Conservation (phyloP, 371 early-diverging fungal genomes). For the Mucor piriformis region DNA sequence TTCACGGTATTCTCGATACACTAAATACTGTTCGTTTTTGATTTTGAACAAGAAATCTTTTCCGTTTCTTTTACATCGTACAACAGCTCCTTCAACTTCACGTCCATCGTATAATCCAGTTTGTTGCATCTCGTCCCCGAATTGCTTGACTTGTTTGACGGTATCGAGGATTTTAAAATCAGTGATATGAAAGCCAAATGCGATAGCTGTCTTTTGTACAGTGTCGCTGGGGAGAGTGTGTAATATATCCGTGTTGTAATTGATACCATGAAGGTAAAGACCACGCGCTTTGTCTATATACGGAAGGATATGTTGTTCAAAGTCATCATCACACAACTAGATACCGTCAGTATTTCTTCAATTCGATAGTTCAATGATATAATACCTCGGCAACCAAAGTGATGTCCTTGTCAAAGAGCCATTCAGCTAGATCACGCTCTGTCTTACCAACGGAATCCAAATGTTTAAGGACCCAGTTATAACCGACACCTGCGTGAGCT, state of each 20-base stretch:
- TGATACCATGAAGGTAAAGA: constrained; percentile 91
- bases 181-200: constrained; percentile 77
- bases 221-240: constrained; percentile 68
- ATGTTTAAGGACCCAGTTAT: constrained; percentile 78
- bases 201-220: constrained; percentile 66
- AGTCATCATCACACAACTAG: constrained; percentile 90
- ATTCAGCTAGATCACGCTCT: constrained; percentile 69
- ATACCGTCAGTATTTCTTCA: too few relatives aligned
- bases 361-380: too few relatives aligned
- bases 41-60: constrained; percentile 83
- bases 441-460: constrained; percentile 58
- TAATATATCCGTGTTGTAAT: constrained; percentile 75
- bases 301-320: constrained; percentile 92
- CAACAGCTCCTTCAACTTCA: constrained; percentile 89
- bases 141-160: constrained; percentile 58
- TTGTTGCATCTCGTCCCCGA: constrained; percentile 67
- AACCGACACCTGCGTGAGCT: constrained; percentile 67
- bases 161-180: constrained; percentile 45
- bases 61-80: constrained; percentile 67
- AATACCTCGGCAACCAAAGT: constrained; percentile 90
- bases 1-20: constrained; percentile 96
- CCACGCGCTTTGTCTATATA: constrained; percentile 81
- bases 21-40: constrained; percentile 90
- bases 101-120: constrained; percentile 66
- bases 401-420: constrained; percentile 69